Base-by-base conservation (phyloP, 148 eudicot species). In the Camellia granthamiana region DNA sequence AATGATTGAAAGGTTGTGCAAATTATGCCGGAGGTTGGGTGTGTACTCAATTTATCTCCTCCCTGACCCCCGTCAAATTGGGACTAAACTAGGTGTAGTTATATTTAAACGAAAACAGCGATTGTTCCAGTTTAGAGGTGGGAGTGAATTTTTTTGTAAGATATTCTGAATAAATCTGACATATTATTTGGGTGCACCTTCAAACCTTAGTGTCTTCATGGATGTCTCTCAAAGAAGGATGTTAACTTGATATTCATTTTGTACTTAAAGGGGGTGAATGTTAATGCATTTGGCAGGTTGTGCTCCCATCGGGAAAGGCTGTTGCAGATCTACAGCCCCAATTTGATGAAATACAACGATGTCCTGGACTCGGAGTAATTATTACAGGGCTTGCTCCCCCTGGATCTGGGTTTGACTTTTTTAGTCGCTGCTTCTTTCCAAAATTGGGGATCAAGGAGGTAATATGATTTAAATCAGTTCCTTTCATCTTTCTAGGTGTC, bases 391-490 rank as follows among this genome's bases (percentile, higher is more conserved):
- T 80, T 88, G 92, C 92, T 56, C 82, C 91, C 6, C 76, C 88
- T 60, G 93, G 80, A 75, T 90, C 94, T 70, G 93, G 88, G 47
- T 94, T 88, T 47, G 97, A 94, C 81, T 92, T 92, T 41, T 67
- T 81, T 78, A 90, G 93, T 87, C 93, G 98, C 61, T 90, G 85
- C 86, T 94, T 92, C 83, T 81, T 78, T 75, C 97, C 98, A 38
- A 94, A 92, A 16, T 66, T 81, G 18, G 98, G 96, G 49, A 62
- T 94, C 54, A 49, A 85, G 15, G 96, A 90, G 96, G 95, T 91
- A 88, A 44, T 38, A n/a, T 60, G 42, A 21, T 75, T 74, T 6
- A 30, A 58, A 74, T 74, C 77, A 54, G 63, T 74, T 56, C 18
- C 41, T 74, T 54, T 74, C 11, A 49, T n/a, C 55, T n/a, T 49